A percentile compares a stretch with the other conserved stretches of the same genome.
Evolutionary conservation across 345 rosid species (phyloP).

Genomic region (Excoecaria cochinchinensis): DNA sequence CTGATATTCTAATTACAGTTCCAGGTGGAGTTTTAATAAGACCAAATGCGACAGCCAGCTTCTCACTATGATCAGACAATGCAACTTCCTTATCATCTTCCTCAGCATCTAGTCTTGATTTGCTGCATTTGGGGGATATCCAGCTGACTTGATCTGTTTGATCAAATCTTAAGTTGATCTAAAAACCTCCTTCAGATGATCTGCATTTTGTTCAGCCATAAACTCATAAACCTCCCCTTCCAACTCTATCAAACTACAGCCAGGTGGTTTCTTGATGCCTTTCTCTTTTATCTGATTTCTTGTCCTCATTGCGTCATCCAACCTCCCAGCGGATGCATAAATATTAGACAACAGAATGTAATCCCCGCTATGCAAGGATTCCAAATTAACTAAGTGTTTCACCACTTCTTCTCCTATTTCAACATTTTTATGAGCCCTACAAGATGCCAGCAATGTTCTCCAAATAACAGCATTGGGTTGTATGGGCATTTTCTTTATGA

Average conservation of each 20-base stretch:
- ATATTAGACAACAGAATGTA: slow-evolving; percentile 37
- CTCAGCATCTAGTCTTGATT: slow-evolving; percentile 40
- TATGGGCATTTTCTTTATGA: slow-evolving; percentile 7
- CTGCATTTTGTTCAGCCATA: slow-evolving; percentile 6
- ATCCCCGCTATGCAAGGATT: slow-evolving; percentile 45
- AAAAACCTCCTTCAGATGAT: slow-evolving; percentile 22
- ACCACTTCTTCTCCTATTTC: slow-evolving; percentile 34
- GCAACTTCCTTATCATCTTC: slow-evolving; percentile 41
- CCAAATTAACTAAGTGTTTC: slow-evolving; percentile 29
- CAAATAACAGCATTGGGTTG: slow-evolving; percentile 41
- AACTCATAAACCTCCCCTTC: slow-evolving; percentile 16
- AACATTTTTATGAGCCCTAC: slow-evolving; percentile 42
- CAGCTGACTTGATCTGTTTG: slow-evolving; percentile 32
- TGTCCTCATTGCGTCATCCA: slow-evolving; percentile 35
- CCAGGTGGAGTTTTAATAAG: slow-evolving; percentile 38
- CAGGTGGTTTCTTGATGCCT: slow-evolving; percentile 37
- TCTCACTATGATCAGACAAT: slow-evolving; percentile 48
- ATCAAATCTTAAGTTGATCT: slow-evolving; percentile 28
- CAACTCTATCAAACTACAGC: slow-evolving; percentile 24
- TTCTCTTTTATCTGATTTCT: slow-evolving; percentile 39
- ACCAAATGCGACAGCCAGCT: slow-evolving; percentile 43
- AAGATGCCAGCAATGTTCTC: slow-evolving; percentile 47
- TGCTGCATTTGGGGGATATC: slow-evolving; percentile 32
- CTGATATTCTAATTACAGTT: slow-evolving; percentile 37
- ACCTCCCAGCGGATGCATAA: slow-evolving; percentile 38